A percentile compares a stretch with the other conserved stretches of the same genome.
These are phyloP conservation scores for Carex pumila DNA, from an alignment of 176 grass and related monocot species.

Conservation along the genomic window DNA sequence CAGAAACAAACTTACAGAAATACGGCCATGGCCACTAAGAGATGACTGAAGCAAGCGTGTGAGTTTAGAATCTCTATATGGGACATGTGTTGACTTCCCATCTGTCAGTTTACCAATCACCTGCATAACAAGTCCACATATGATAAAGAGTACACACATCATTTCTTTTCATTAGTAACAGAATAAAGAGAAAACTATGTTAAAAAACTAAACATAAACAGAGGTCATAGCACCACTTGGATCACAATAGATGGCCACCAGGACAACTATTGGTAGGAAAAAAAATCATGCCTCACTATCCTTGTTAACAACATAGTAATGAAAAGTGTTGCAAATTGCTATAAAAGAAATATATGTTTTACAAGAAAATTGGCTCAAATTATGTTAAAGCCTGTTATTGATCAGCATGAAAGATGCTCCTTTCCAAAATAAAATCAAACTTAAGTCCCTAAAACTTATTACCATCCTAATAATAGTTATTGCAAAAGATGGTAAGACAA, in stretches of 20 bases:
- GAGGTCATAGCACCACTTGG: background rate
- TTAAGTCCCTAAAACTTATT: background rate
- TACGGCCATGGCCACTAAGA: slow-evolving; percentile 86
- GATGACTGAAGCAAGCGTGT: slow-evolving; percentile 94
- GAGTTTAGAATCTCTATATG: slow-evolving; percentile 97
- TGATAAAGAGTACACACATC: background rate
- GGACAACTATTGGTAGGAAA: background rate
- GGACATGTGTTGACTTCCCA: slow-evolving; percentile 92
- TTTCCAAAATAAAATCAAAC: background rate
- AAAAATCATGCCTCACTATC: background rate
- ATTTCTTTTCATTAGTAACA: background rate
- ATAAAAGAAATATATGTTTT: background rate
- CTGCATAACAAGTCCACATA: slow-evolving; percentile 25
- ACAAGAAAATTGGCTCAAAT: background rate
- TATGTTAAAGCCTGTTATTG: background rate
- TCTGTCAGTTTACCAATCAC: slow-evolving; percentile 98
- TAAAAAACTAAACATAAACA: slow-evolving; percentile 22
- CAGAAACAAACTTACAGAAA: slow-evolving; percentile 70
- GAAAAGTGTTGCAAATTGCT: background rate
- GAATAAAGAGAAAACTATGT: slow-evolving; percentile 3
- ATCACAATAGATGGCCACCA: background rate
- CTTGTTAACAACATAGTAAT: background rate
- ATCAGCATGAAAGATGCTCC: background rate
- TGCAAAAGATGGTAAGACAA: background rate
- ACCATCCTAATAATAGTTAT: background rate